These are phyloP conservation scores for Davidsoniella neocaledoniae DNA, from an alignment of 2,329 filamentous ascomycete genomes.

Conservation along the genomic window DNA sequence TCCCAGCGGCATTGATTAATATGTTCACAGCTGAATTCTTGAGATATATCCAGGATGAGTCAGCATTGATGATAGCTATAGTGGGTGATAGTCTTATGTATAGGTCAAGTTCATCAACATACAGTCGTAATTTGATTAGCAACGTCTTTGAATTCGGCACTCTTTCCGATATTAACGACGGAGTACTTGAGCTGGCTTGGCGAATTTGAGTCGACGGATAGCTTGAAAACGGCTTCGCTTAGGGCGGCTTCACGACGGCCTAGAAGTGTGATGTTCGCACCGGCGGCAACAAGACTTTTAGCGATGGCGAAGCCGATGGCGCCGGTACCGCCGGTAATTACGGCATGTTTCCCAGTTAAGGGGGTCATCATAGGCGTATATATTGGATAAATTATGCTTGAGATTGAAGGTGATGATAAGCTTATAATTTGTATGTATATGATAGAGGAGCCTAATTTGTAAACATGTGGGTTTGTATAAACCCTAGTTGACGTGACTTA, in stretches of 20 bases:
- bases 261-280: slow-evolving; percentile 42
- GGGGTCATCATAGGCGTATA: background rate
- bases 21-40: slow-evolving; percentile 21
- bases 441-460: background rate
- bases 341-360: slow-evolving; percentile 32
- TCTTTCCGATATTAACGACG: slow-evolving; percentile 12
- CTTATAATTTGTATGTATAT: background rate
- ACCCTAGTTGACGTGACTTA: background rate
- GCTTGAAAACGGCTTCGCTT: slow-evolving; percentile 22
- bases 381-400: background rate
- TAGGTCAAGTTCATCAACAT: too few relatives aligned
- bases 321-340: slow-evolving; percentile 54
- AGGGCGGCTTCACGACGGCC: slow-evolving; percentile 37
- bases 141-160: slow-evolving; percentile 57
- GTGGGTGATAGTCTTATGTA: too few relatives aligned
- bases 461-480: background rate
- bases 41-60: slow-evolving; percentile 19
- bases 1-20: slow-evolving; percentile 66
- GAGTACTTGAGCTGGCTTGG: background rate
- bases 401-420: background rate
- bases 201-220: slow-evolving; percentile 14
- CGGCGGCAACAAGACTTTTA: slow-evolving; percentile 43
- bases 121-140: slow-evolving; percentile 48
- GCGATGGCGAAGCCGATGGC: slow-evolving; percentile 56
- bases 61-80: too few relatives aligned